Evolutionary conservation across 225 moss, liverwort and hornwort species (phyloP), one percentile per base, ranked within the genome.

Genomic region (Thuidium tamariscinum): DNA sequence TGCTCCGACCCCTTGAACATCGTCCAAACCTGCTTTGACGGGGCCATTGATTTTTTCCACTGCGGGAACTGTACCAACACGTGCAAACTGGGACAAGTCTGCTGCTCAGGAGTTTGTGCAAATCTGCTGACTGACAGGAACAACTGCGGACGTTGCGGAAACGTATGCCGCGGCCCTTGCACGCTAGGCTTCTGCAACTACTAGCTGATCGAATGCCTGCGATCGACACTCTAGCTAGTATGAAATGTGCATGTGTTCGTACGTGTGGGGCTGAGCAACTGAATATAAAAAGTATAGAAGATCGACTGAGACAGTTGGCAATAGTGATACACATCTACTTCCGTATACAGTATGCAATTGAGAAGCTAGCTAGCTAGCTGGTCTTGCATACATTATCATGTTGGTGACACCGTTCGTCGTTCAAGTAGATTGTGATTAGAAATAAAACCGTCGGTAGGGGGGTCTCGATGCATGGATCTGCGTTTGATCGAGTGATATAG

Each of bases 41-140:
- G n/a, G n/a, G n/a, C n/a, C n/a, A n/a, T n/a, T n/a, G n/a, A n/a
- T n/a, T n/a, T n/a, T n/a, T n/a, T n/a, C 77, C 39, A 39, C 39
- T 77, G 77, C 56, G 56, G 37, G 56, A 39, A 27, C 11, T 77
- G 56, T 39, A 75, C 22, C 52, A 75, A 9, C 54, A 13, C 0
- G 22, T 75, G 75, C 54, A 14, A 3, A 5, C 0, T 5, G 3
- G 54, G 54, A 54, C 1, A 11, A 2, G 2, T 39, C 7, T 77
- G 77, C 77, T 77, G 55, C 56, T 7, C 4, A 1, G 77, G 77
- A 27, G 37, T 7, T 39, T 77, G 54, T 18, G 27, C 11, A 15
- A 56, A 77, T 39, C 3, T 56, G 39, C 27, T 56, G n/a, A 77
- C 27, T 14, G 11, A 56, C 77, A 56, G 39, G 56, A 77, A 56